These are phyloP conservation scores for Cenococcum geophilum DNA, from an alignment of 495 filamentous ascomycete species.

Conservation along the genomic window DNA sequence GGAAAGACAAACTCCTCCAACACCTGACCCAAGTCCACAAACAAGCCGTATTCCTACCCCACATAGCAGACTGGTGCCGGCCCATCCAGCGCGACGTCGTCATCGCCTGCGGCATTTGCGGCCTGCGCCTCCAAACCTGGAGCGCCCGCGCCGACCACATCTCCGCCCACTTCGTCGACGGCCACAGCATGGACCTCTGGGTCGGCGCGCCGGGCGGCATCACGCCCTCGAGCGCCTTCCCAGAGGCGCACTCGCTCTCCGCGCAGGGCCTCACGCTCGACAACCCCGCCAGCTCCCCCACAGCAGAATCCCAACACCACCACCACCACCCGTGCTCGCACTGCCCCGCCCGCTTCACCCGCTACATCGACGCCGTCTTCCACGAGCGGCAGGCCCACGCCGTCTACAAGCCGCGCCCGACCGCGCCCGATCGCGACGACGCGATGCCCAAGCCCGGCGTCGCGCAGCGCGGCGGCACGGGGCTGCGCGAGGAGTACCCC, in stretches of 20 bases:
- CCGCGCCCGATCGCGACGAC: too few species aligned
- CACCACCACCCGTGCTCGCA: not conserved
- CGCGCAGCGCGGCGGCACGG: too few species aligned
- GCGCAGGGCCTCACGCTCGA: too few species aligned
- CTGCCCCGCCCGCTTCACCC: not conserved
- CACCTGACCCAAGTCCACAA: slow-evolving; percentile 23
- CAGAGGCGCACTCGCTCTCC: too few species aligned
- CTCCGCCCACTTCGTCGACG: slow-evolving; percentile 17
- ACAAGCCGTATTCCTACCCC: not conserved
- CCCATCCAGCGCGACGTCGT: slow-evolving; percentile 13
- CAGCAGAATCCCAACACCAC: not conserved
- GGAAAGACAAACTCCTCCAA: slow-evolving; percentile 27
- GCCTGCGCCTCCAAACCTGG: too few species aligned
- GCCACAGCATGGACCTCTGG: slow-evolving; percentile 13
- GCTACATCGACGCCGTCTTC: not conserved
- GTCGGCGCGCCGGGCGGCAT: slow-evolving; percentile 1
- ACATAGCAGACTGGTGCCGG: slow-evolving; percentile 10
- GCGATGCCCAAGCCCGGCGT: too few species aligned
- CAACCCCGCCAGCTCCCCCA: not conserved
- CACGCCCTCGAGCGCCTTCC: not conserved
- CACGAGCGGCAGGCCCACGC: not conserved
- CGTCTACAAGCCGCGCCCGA: too few species aligned
- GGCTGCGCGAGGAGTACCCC: too few species aligned
- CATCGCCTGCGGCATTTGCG: too few species aligned
- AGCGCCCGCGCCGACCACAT: slow-evolving; percentile 13